These are phyloP conservation scores for Cotoneaster glaucophyllus DNA, from an alignment of 306 rosid genomes.

Conservation along the genomic window DNA sequence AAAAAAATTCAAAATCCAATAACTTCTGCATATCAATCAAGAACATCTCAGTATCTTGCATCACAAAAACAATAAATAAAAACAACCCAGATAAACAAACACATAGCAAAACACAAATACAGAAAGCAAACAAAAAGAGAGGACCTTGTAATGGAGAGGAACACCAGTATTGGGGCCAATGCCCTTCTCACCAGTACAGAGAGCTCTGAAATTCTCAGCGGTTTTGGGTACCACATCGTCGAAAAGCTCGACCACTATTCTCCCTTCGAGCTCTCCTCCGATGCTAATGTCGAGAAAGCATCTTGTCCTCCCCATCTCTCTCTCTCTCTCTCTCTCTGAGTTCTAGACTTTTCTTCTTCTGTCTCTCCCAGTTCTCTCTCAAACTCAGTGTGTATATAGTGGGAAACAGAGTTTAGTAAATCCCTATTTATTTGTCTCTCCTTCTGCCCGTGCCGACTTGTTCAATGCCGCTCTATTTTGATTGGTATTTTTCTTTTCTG, in stretches of 20 bases:
- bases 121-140: background rate
- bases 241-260: constrained; percentile 71
- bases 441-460: background rate
- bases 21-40: background rate
- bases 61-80: background rate
- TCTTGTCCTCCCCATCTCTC: constrained; percentile 49
- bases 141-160: constrained; percentile 85
- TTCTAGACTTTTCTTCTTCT: background rate
- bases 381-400: background rate
- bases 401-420: background rate
- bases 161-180: constrained; percentile 68
- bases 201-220: constrained; percentile 77
- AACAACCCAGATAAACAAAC: background rate
- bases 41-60: background rate
- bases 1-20: background rate
- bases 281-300: constrained; percentile 76
- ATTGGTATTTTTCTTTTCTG: background rate
- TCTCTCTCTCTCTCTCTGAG: background rate
- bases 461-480: background rate
- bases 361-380: background rate
- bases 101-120: background rate
- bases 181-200: constrained; percentile 90
- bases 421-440: constrained; percentile 2
- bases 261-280: constrained; percentile 82
- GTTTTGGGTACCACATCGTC: constrained; percentile 73